Conservation (phyloP, 1,284 basidiomycete genomes). For the Tremellales sp. region DNA sequence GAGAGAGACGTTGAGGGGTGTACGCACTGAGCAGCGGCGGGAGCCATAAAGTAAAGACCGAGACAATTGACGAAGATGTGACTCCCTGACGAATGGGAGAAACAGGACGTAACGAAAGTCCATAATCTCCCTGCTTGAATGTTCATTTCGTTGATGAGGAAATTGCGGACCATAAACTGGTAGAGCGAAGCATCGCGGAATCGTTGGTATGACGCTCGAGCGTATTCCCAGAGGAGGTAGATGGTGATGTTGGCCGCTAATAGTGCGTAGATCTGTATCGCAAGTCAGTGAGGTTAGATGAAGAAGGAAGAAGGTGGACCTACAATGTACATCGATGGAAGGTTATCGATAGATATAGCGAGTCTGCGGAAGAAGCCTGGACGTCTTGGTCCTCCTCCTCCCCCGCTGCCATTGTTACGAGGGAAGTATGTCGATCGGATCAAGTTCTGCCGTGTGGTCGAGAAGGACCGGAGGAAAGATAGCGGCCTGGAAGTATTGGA, state of each 20-base stretch:
- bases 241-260: constrained; percentile 43
- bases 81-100: constrained; percentile 62
- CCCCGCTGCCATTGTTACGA: constrained; percentile 4
- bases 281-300: background rate
- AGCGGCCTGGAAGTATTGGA: background rate
- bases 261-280: constrained; percentile 34
- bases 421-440: constrained; percentile 19
- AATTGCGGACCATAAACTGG: constrained; percentile 65
- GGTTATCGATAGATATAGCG: constrained; percentile 22
- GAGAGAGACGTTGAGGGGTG: constrained; percentile 21
- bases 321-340: constrained; percentile 14
- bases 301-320: background rate
- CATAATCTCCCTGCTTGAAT: constrained; percentile 67
- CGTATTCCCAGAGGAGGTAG: constrained; percentile 47
- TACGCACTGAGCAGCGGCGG: constrained; percentile 56
- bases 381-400: constrained; percentile 9
- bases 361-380: constrained; percentile 19
- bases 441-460: background rate
- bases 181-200: constrained; percentile 55
- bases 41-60: constrained; percentile 74
- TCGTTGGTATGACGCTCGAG: constrained; percentile 29
- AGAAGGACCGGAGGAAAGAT: constrained; percentile 4
- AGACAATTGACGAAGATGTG: constrained; percentile 78
- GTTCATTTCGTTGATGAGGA: constrained; percentile 59
- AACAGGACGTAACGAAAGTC: constrained; percentile 69